Percentiles rank a stretch among this genome's conserved stretches.
phyloP scores from a whole-genome alignment of 78 protist genomes.

The Pelomyxa schiedti region DNA sequence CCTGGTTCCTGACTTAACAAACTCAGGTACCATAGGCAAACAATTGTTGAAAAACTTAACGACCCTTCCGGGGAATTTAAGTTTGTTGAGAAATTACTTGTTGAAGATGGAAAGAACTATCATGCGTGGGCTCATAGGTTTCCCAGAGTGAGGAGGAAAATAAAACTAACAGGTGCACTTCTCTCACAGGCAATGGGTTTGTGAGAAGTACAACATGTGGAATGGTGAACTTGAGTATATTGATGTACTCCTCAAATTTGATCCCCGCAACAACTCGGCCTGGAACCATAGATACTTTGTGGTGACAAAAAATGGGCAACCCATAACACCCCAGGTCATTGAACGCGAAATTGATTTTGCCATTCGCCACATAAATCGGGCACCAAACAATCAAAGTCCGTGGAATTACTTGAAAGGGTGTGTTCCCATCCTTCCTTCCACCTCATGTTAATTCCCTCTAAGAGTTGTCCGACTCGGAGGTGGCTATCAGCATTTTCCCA shows the following conservation, averaged over 20 bases:
- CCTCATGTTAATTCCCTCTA: background rate
- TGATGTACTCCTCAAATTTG: conserved; percentile 45
- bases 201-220: conserved; percentile 16
- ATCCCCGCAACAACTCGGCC: conserved; percentile 84
- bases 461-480: conserved; percentile 16
- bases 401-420: conserved; percentile 55
- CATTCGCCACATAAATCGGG: background rate
- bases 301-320: background rate
- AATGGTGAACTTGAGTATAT: conserved; percentile 50
- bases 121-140: conserved; percentile 94
- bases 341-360: conserved; percentile 19
- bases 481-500: background rate
- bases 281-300: conserved; percentile 89
- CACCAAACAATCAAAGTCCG: conserved; percentile 59
- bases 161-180: background rate
- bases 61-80: conserved; percentile 33
- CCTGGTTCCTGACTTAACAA: too few relatives aligned
- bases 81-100: conserved; percentile 30
- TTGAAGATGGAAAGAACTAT: conserved; percentile 83
- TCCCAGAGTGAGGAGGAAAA: conserved; percentile 24
- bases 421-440: background rate
- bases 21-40: conserved; percentile 79
- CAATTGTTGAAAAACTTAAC: conserved; percentile 27
- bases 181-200: conserved; percentile 52
- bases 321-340: background rate